These are phyloP conservation scores for Xylaria telfairii DNA, from an alignment of 495 filamentous ascomycete genomes.

Conservation along the genomic window DNA sequence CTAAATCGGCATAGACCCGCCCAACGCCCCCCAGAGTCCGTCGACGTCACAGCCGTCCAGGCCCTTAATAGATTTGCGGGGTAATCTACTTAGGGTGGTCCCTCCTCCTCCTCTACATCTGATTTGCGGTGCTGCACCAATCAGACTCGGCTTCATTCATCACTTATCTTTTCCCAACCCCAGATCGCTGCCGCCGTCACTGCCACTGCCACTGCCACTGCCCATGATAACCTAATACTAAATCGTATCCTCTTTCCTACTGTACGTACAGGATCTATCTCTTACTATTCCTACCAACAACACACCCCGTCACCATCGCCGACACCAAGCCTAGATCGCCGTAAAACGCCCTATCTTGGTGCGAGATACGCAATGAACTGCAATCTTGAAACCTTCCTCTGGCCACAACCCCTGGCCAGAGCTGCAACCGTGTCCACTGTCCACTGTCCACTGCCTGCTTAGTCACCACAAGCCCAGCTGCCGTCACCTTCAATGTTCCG, in stretches of 20 bases:
- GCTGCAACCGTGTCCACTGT: background rate
- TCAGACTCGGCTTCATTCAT: background rate
- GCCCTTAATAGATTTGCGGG: conserved; percentile 13
- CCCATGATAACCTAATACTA: background rate
- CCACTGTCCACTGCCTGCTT: too few relatives aligned
- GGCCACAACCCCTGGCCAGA: background rate
- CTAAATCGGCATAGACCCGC: background rate
- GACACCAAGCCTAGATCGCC: too few relatives aligned
- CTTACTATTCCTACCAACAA: background rate
- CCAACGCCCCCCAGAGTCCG: background rate
- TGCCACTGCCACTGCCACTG: too few relatives aligned
- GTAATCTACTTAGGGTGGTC: conserved; percentile 15
- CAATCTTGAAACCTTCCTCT: background rate
- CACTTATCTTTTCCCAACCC: background rate
- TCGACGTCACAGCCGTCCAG: conserved; percentile 12
- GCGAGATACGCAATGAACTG: background rate
- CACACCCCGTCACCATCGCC: background rate
- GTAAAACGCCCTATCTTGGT: background rate
- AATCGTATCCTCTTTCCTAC: background rate
- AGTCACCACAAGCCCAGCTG: background rate
- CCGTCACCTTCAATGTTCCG: too few relatives aligned
- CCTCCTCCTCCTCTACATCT: conserved; percentile 1
- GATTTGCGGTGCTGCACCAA: background rate
- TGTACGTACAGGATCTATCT: too few relatives aligned
- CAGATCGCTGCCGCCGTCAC: background rate